Evolutionary conservation across 139 green algal species (phyloP), one percentile per base, ranked within the genome.

Genomic region (Chlorella sp.): DNA sequence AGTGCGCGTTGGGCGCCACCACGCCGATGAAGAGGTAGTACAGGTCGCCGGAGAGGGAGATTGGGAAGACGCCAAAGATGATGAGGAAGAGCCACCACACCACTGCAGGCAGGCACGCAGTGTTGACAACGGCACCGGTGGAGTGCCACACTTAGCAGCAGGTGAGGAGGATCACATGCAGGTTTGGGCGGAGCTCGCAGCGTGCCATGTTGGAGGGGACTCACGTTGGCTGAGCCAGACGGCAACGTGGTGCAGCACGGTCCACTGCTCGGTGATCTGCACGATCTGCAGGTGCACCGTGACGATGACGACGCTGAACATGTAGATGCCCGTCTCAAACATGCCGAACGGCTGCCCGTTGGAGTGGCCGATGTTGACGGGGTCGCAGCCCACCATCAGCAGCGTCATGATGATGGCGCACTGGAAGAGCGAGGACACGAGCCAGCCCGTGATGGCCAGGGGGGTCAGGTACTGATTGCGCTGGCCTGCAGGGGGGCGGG

Each of bases 61-160:
- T 55, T 2, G 85, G 86, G 27, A 93, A 83, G 23, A 42, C 75
- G 35, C 88, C 83, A 59, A 82, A 91, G 0, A 73, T 74, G 1
- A 92, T n/a, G 31, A 93, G 78, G 76, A 88, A 93, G 33, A 92
- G 35, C 70, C 86, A 91, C 88, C 88, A 93, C 1, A 91, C 51
- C 27, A 74, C 81, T 90, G 83, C 74, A 68, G 2, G 31, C 49
- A 55, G 22, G 50, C 32, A 27, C 5, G 30, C 42, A 55, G 10
- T 55, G 42, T 17, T 55, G 42, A 55, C 42, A 55, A 55, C 42
- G n/a, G n/a, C n/a, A n/a, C 42, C 42, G 42, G 42, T 55, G 42
- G 10, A 55, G 17, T 55, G 42, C 42, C 10, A 17, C 42, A 55
- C 42, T 55, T 55, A 17, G 10, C 42, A 55, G 42, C 42, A n/a